Conservation (phyloP, 2,329 filamentous ascomycete genomes). For the Orbilia brochopaga region DNA sequence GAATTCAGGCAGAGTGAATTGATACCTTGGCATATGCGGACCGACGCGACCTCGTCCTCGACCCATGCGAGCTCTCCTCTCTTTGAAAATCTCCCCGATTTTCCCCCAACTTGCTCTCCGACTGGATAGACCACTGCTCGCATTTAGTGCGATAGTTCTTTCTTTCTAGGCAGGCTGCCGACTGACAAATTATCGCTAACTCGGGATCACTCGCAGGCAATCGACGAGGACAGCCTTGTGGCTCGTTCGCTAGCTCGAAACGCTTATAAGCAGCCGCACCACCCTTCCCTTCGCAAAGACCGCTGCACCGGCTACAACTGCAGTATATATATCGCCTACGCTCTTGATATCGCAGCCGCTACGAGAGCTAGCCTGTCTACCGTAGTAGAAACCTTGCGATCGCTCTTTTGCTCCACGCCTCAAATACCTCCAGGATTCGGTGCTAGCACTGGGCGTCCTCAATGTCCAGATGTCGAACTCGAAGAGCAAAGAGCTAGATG, state of each 20-base stretch:
- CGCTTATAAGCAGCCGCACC: background rate
- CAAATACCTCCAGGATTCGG: too few relatives aligned
- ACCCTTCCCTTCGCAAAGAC: background rate
- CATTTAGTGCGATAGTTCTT: background rate
- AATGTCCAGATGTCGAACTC: constrained; percentile 10
- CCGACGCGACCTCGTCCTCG: background rate
- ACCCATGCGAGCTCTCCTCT: background rate
- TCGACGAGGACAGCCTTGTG: too few relatives aligned
- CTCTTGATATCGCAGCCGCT: too few relatives aligned
- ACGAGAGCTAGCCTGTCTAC: too few relatives aligned
- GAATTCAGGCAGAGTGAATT: constrained; percentile 1
- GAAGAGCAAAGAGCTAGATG: constrained; percentile 17
- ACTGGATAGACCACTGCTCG: too few relatives aligned
- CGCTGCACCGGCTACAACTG: too few relatives aligned
- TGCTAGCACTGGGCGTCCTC: too few relatives aligned
- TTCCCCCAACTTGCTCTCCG: background rate
- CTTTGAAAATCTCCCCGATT: background rate
- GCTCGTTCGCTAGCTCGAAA: too few relatives aligned
- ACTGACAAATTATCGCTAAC: background rate
- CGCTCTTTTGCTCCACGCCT: too few relatives aligned
- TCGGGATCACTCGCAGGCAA: background rate
- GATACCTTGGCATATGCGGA: constrained; percentile 1
- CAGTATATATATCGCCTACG: too few relatives aligned
- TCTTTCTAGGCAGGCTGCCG: background rate
- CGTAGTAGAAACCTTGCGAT: too few relatives aligned